These are phyloP conservation scores for Coemansia umbellata DNA, from an alignment of 192 early-diverging fungal genomes.

Conservation along the genomic window DNA sequence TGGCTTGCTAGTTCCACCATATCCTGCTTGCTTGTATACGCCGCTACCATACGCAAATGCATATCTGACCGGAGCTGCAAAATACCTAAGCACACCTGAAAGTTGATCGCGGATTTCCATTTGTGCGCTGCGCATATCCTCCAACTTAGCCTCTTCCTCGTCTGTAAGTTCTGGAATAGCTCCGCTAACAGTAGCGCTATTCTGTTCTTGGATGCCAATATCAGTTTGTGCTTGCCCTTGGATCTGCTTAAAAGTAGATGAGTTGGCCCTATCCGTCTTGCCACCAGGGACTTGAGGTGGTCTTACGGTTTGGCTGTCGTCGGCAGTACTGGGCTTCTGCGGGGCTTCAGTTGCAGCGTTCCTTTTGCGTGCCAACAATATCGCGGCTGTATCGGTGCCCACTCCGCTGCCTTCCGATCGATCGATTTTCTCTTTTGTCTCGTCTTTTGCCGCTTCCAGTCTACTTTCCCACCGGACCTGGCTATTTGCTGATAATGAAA, in stretches of 20 bases:
- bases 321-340: neutral
- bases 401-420: neutral
- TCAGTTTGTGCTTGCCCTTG: too few species aligned
- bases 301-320: slow-evolving; percentile 23
- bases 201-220: too few species aligned
- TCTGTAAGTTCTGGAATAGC: slow-evolving; percentile 10
- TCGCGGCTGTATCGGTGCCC: slow-evolving; percentile 1
- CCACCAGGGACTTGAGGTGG: too few species aligned
- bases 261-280: neutral
- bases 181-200: slow-evolving; percentile 6
- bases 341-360: neutral
- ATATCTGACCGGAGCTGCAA: slow-evolving; percentile 48
- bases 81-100: slow-evolving; percentile 21
- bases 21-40: slow-evolving; percentile 86
- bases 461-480: slow-evolving; percentile 39
- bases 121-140: slow-evolving; percentile 22
- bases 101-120: slow-evolving; percentile 19
- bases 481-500: neutral
- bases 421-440: neutral
- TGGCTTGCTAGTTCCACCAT: slow-evolving; percentile 62
- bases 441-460: neutral
- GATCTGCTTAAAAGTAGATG: too few species aligned
- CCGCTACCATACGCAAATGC: slow-evolving; percentile 96
- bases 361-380: slow-evolving; percentile 16
- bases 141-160: slow-evolving; percentile 26